These are phyloP conservation scores for Suhomyces sp. DNA, from an alignment of 805 yeast genomes.

Conservation along the genomic window DNA sequence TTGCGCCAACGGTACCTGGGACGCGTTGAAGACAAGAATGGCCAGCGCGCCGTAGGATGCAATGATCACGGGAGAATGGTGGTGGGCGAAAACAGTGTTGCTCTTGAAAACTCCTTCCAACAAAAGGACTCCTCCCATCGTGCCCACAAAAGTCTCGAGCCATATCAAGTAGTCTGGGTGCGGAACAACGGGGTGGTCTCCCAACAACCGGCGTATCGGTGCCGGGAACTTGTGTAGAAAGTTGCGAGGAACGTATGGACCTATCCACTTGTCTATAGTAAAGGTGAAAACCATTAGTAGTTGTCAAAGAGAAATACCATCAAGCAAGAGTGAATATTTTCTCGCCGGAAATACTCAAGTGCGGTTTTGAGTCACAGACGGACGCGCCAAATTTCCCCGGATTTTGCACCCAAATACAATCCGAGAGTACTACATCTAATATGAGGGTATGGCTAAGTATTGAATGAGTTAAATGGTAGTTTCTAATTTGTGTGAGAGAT, in stretches of 20 bases:
- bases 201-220: constrained; percentile 36
- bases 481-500: too few relatives aligned
- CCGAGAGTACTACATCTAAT: too few relatives aligned
- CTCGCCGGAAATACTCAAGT: too few relatives aligned
- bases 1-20: constrained; percentile 59
- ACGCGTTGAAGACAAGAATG: constrained; percentile 53
- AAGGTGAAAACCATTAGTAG: constrained; percentile 39
- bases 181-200: constrained; percentile 31
- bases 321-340: not conserved
- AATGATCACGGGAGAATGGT: constrained; percentile 46
- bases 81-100: constrained; percentile 36
- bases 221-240: constrained; percentile 33
- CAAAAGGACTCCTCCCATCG: constrained; percentile 46
- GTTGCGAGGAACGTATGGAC: constrained; percentile 19
- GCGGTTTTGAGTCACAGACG: too few relatives aligned
- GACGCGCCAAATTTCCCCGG: too few relatives aligned
- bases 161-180: constrained; percentile 40
- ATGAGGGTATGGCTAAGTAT: too few relatives aligned
- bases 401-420: too few relatives aligned
- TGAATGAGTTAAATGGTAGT: too few relatives aligned
- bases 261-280: constrained; percentile 31
- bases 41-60: constrained; percentile 66
- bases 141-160: constrained; percentile 44
- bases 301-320: not conserved
- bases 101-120: constrained; percentile 46